These are phyloP conservation scores for Chaetomidium leptoderma DNA, from an alignment of 495 filamentous ascomycete species.

Conservation along the genomic window DNA sequence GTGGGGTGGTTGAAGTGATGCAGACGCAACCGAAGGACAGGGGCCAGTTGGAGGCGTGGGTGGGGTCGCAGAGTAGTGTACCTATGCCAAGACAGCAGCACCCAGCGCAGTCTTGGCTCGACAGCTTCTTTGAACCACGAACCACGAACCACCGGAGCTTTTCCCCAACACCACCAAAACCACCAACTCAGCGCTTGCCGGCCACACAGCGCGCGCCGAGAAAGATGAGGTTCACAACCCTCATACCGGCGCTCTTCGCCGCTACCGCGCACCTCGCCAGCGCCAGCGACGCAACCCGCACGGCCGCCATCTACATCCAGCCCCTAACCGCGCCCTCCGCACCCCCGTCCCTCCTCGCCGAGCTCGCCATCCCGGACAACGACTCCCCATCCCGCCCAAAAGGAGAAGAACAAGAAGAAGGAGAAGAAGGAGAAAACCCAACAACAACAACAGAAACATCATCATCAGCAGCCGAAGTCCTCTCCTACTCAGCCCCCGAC, in stretches of 20 bases:
- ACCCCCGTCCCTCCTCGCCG: slow-evolving; percentile 42
- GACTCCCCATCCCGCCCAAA: background rate
- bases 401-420: background rate
- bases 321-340: slow-evolving; percentile 33
- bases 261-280: slow-evolving; percentile 17
- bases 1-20: too few species aligned
- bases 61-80: too few species aligned
- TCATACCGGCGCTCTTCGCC: slow-evolving; percentile 30
- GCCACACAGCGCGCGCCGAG: background rate
- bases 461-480: slow-evolving; percentile 34
- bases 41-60: too few species aligned
- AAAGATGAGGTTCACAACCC: slow-evolving; percentile 21
- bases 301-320: slow-evolving; percentile 44
- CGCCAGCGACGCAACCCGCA: slow-evolving; percentile 21
- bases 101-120: too few species aligned
- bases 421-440: slow-evolving; percentile 2
- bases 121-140: background rate
- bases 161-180: too few species aligned
- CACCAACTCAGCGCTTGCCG: background rate
- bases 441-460: too few species aligned
- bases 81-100: background rate
- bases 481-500: slow-evolving; percentile 48
- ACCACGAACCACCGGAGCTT: too few species aligned
- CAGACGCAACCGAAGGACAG: too few species aligned
- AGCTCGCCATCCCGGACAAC: slow-evolving; percentile 38